Evolutionary conservation across 352 stramenopile species (phyloP).

Genomic region (Pelagophyceae sp.): DNA sequence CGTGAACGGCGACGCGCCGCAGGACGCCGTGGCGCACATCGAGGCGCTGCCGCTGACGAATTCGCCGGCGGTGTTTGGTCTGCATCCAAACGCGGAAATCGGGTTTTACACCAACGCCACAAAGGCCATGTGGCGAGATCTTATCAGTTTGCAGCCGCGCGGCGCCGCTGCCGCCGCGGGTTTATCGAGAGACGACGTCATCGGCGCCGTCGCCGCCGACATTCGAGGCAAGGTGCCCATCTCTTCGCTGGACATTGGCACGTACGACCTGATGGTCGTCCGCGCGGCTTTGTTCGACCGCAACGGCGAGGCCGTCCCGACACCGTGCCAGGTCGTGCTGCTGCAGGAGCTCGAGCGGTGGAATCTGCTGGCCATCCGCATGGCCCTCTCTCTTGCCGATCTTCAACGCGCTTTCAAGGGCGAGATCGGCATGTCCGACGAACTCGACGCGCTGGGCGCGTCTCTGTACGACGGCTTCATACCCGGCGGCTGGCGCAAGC

Average conservation of each 20-base stretch:
- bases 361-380: conserved; percentile 75
- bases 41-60: conserved; percentile 82
- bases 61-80: conserved; percentile 82
- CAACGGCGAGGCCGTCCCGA: conserved; percentile 43
- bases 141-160: conserved; percentile 80
- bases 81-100: conserved; percentile 91
- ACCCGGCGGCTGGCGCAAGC: conserved; percentile 70
- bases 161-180: conserved; percentile 60
- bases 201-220: conserved; percentile 70
- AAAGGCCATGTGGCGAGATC: conserved; percentile 80
- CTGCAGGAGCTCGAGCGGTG: conserved; percentile 87
- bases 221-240: conserved; percentile 77
- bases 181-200: conserved; percentile 82
- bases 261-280: conserved; percentile 46
- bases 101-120: conserved; percentile 88
- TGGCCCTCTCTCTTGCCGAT: conserved; percentile 63
- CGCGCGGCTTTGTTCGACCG: conserved; percentile 29
- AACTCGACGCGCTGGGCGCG: conserved; percentile 78
- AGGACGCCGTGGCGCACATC: conserved; percentile 62
- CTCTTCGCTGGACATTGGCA: conserved; percentile 63
- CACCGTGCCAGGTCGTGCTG: conserved; percentile 77
- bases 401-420: conserved; percentile 79
- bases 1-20: conserved; percentile 13
- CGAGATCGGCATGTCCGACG: conserved; percentile 91
- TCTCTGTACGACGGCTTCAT: conserved; percentile 84